Evolutionary conservation across 1,139 yeast genomes (phyloP).

Genomic region (Geotrichum phurueaensis): DNA sequence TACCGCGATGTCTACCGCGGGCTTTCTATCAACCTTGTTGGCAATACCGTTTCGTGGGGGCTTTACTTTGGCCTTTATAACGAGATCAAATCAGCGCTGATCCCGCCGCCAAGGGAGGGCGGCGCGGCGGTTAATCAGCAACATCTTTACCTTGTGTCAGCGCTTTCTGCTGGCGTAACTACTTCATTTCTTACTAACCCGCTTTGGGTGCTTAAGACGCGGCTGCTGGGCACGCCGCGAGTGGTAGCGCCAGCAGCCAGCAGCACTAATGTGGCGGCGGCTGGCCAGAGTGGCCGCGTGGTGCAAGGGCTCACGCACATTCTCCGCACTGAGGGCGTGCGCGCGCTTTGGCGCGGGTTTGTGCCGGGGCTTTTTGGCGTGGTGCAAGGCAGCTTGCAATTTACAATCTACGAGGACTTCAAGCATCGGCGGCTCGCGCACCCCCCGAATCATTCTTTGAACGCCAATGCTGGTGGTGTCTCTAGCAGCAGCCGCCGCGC

Average conservation of each 20-base stretch:
- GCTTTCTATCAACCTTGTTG: slow-evolving; percentile 68
- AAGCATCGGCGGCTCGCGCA: slow-evolving; percentile 43
- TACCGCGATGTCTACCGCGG: slow-evolving; percentile 57
- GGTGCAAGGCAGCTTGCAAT: slow-evolving; percentile 82
- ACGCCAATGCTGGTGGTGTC: background rate
- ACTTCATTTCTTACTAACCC: slow-evolving; percentile 84
- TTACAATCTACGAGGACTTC: slow-evolving; percentile 65
- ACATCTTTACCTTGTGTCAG: slow-evolving; percentile 43
- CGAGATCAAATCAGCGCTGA: slow-evolving; percentile 42
- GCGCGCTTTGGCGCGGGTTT: slow-evolving; percentile 77
- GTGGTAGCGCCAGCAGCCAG: background rate
- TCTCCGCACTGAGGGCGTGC: slow-evolving; percentile 54
- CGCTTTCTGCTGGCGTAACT: slow-evolving; percentile 63
- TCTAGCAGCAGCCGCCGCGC: too few species aligned
- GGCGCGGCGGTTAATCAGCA: background rate
- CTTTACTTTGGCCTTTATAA: slow-evolving; percentile 73
- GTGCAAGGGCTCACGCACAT: background rate
- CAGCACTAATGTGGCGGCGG: background rate
- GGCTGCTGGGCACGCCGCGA: slow-evolving; percentile 32
- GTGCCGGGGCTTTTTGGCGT: slow-evolving; percentile 79
- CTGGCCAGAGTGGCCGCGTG: background rate
- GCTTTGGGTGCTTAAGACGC: slow-evolving; percentile 84
- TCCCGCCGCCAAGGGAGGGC: slow-evolving; percentile 12
- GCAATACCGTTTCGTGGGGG: slow-evolving; percentile 87
- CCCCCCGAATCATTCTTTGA: slow-evolving; percentile 4